phyloP scores from a whole-genome alignment of 106 monocot genomes.

The Posidonia australis region DNA sequence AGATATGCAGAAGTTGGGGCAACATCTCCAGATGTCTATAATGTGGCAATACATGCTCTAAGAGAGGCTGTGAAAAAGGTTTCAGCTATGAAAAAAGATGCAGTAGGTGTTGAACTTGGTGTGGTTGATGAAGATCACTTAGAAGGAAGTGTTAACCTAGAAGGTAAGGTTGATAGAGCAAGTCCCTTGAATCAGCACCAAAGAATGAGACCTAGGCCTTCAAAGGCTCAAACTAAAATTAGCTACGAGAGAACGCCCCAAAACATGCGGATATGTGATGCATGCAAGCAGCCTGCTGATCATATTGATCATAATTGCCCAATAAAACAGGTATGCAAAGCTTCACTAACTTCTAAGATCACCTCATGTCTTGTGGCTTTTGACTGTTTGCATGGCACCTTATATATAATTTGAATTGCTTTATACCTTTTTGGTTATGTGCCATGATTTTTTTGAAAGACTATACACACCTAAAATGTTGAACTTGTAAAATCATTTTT shows the following conservation, averaged over 20 bases:
- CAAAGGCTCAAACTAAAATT: not conserved
- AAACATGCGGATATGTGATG: not conserved
- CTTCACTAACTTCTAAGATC: no score
- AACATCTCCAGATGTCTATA: slow-evolving; percentile 39
- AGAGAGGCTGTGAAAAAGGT: slow-evolving; percentile 17
- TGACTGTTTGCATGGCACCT: no score
- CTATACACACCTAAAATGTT: no score
- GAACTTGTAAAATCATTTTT: no score
- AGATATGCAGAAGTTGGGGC: slow-evolving; percentile 44
- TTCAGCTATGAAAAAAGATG: not conserved
- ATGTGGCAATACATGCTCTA: slow-evolving; percentile 37
- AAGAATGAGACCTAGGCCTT: not conserved
- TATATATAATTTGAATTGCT: no score
- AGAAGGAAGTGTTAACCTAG: not conserved
- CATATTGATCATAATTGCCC: no score
- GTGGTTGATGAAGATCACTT: not conserved
- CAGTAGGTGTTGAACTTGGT: not conserved
- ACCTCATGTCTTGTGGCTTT: no score
- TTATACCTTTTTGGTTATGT: no score
- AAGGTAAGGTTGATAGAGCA: no score
- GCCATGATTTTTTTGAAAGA: no score
- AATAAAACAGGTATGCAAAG: no score
- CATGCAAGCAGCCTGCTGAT: not conserved
- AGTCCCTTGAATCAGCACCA: not conserved
- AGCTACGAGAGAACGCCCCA: not conserved